Evolutionary conservation across 257 asterid genomes (phyloP), one percentile per base, ranked within the genome.

Genomic region (Paulownia fortunei): DNA sequence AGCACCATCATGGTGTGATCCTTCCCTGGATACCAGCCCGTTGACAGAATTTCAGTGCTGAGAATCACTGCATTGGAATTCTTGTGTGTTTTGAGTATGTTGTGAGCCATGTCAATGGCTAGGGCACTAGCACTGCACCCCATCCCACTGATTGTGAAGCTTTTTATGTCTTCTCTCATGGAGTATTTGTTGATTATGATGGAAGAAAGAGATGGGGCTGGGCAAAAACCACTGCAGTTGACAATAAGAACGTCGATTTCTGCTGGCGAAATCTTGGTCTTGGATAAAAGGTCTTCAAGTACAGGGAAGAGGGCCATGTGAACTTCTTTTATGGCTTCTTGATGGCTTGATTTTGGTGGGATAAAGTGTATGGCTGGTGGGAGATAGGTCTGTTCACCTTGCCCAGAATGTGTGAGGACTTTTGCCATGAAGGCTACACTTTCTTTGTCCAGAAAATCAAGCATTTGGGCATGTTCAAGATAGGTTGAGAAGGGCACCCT

Each of bases 151-250:
- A 94, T 15, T 1, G 79, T 91, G 75, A 81, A 94, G 87, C 92
- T 88, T 52, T 86, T 92, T 1, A 92, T 77, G 21, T 88, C 97
- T 49, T 92, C 91, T 52, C 90, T 86, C 88, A 94, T 76, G 4
- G 73, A 23, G 60, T 59, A 91, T 15, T 75, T 68, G 82, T 84
- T 89, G 54, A 91, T 51, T 2, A 94, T 61, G 24, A 91, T 83
- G 42, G 95, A 81, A 0, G 96, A 80, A 11, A 94, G 98, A 0
- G 96, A 92, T 0, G 98, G 98, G 15, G 76, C 15, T 0, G 98
- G 98, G 79, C 98, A 92, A 72, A 92, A 94, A 2, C 98, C 98
- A 51, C 98, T 94, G 86, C 98, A 94, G 82, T 94, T 94, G 39
- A 92, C 97, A 13, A 94, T 91, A 10, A 94, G 86, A 8, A 89